Base-by-base conservation (phyloP, 169 alveolate genomes). In the Cryptosporidium bovis region DNA sequence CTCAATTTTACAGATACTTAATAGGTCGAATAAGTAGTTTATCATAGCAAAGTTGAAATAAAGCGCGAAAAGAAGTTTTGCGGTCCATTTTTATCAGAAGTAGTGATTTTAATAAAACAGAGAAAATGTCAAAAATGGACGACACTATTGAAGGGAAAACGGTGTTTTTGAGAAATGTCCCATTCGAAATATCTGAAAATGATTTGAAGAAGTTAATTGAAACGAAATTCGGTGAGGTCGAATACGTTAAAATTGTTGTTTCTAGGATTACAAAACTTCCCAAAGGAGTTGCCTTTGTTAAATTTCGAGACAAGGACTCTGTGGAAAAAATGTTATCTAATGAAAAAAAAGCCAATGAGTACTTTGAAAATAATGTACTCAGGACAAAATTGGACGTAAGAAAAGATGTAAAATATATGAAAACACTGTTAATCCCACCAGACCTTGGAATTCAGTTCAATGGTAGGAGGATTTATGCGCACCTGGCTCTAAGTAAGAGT, bases 231-330 rank as follows among this genome's bases (percentile, higher is more conserved):
- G 87, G 87, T 56, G 71, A 77, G 40, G 51, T 62, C 1, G 36
- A 58, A 12, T 77, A 77, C 27, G 87, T 62, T 7, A 56, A 62
- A 40, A 60, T 60, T 4, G 87, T 77, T 62, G 16, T 77, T 40
- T 77, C 87, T 20, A 77, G 51, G 13, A 18, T 36, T 15, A 77
- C 87, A 3, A 31, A 77, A 29, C 36, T 77, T 5, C 87, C 87
- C 3, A 77, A 77, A 77, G 87, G 87, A 24, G 87, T 77, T 34
- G 87, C 87, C n/a, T 77, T 77, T 15, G 46, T 77, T 44, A 77
- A 77, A 62, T 77, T 77, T 27, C 53, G 40, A 48, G 20, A 46
- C 64, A 27, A 16, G 48, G 71, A 77, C 50, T 56, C 87, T 3
- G 87, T 77, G 29, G 64, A 60, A 77, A 36, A 27, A 24, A 71